Evolutionary conservation across 2,329 filamentous ascomycete genomes (phyloP), one percentile per base, ranked within the genome.

Genomic region (Colletotrichum ledebouriae): DNA sequence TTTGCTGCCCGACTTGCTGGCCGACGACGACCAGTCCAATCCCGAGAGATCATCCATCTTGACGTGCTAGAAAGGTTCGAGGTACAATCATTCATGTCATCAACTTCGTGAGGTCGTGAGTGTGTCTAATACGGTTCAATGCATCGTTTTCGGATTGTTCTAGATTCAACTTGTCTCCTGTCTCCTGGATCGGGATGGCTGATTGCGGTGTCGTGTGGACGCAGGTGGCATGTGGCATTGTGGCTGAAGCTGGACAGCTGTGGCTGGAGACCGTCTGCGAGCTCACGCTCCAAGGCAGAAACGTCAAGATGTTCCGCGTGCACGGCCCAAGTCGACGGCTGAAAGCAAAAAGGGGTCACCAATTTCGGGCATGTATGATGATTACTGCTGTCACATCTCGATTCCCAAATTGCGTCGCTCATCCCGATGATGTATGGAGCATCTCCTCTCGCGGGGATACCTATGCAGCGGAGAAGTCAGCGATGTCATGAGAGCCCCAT

Each of bases 41-140:
- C 86, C 84, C 55, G 85, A 84, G 56, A 90, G 84, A 78, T 90
- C 87, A 73, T 90, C 86, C 88, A 90, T 90, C 64, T 75, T 80
- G 61, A 39, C 52, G 42, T 46, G 22, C 49, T 60, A 70, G 55
- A 44, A 13, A 41, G 29, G 11, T 25, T 57, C 33, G 46, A 42
- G 46, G 53, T 62, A 17, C 49, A 62, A 66, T 58, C 15, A 39
- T 37, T 69, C 63, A 63, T 60, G 41, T 69, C 70, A 71, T 70
- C 34, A 58, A 56, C 33, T 63, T 70, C 62, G 66, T 70, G 49
- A 71, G 59, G 37, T 71, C 70, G 53, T 72, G 11, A 60, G 59
- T 52, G 59, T 56, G 44, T 61, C 57, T 58, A 67, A 25, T 46
- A 25, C 29, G 4, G 63, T 44, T 62, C 67, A 69, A 67, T 68